These are phyloP conservation scores for Pestalotiopsis sp. DNA, from an alignment of 2,329 filamentous ascomycete genomes.

Conservation along the genomic window DNA sequence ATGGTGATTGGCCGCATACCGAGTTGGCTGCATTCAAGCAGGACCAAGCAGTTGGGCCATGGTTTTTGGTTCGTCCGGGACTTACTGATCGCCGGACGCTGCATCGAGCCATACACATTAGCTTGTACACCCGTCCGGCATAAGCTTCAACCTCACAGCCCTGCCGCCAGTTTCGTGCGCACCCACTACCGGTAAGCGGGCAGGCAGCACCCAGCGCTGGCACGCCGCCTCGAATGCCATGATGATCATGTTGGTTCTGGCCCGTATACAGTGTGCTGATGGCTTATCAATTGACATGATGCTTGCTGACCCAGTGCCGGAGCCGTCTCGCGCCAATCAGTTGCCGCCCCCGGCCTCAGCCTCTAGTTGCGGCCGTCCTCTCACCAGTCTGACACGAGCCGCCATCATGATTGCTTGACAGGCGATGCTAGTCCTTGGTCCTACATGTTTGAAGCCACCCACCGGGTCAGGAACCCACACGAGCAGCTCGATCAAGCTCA, in stretches of 20 bases:
- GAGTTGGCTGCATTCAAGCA: not conserved
- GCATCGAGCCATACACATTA: not conserved
- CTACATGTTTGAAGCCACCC: not conserved
- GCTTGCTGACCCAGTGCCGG: not conserved
- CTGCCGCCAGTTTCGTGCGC: not conserved
- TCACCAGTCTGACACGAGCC: constrained; percentile 10
- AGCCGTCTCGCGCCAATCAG: constrained; percentile 12
- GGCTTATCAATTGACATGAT: not conserved
- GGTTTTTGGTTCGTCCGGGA: not conserved
- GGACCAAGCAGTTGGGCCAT: not conserved
- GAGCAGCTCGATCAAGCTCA: too few species aligned
- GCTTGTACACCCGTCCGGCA: not conserved
- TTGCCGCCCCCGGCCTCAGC: not conserved
- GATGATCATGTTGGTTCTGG: not conserved
- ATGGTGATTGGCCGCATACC: not conserved
- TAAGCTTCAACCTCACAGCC: not conserved
- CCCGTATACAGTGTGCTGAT: not conserved
- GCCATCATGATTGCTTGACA: not conserved
- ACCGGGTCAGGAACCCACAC: not conserved
- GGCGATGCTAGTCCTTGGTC: not conserved
- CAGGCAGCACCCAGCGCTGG: not conserved
- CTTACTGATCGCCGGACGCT: not conserved
- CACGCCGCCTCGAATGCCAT: not conserved
- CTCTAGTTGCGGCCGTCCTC: not conserved
- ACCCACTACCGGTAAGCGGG: not conserved